phyloP scores from a whole-genome alignment of 2,329 filamentous ascomycete species.

The Tolypocladium endophyticum region DNA sequence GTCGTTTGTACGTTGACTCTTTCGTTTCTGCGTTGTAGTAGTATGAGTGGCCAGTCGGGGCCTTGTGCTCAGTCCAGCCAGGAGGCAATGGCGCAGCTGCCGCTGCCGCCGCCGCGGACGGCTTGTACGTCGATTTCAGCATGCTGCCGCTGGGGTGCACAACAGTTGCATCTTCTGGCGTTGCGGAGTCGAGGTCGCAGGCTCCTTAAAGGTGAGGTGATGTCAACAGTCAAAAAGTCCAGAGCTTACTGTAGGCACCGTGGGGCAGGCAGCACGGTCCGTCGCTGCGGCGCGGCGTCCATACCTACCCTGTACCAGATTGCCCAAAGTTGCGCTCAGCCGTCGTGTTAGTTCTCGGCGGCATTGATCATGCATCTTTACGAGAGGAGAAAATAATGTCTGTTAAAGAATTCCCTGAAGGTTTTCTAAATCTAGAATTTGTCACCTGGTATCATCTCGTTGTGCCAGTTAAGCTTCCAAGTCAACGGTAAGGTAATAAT shows the following conservation, averaged over 20 bases:
- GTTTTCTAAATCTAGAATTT: neutral
- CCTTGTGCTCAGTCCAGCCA: conserved; percentile 90
- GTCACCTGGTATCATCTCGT: neutral
- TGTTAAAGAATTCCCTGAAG: too few species aligned
- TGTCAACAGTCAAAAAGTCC: neutral
- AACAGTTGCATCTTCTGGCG: neutral
- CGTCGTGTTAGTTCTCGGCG: neutral
- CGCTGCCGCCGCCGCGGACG: conserved; percentile 28
- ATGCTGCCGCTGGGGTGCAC: conserved; percentile 27
- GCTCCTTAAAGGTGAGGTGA: neutral
- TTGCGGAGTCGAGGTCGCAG: neutral
- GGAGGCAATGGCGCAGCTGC: conserved; percentile 52
- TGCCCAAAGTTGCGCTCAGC: neutral
- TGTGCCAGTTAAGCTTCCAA: too few species aligned
- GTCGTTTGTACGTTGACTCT: conserved; percentile 77
- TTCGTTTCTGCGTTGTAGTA: conserved; percentile 79
- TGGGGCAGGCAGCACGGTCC: neutral
- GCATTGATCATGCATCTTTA: neutral
- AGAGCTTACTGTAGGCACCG: too few species aligned
- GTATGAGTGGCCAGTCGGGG: conserved; percentile 77
- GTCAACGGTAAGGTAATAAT: too few species aligned
- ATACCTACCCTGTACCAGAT: neutral
- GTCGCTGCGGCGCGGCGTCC: neutral
- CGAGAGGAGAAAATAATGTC: too few species aligned
- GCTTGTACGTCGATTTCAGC: conserved; percentile 69